These are phyloP conservation scores for Plasmodium malariae DNA, from an alignment of 169 alveolate genomes.

Conservation along the genomic window DNA sequence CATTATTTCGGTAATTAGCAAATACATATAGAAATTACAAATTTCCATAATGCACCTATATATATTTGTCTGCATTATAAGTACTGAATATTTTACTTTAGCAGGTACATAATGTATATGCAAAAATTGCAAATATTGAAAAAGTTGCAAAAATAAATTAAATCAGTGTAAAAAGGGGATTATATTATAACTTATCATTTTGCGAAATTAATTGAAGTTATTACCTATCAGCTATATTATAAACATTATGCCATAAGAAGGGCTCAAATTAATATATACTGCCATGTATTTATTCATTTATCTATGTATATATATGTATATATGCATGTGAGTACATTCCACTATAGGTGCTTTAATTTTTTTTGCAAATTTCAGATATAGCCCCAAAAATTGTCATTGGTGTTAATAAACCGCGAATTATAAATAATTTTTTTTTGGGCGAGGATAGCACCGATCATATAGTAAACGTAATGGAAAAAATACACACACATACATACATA, in stretches of 20 bases:
- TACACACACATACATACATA: neutral
- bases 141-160: no score
- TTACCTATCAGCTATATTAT: no score
- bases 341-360: neutral
- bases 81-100: constrained; percentile 2
- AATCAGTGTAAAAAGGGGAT: no score
- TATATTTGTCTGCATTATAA: neutral
- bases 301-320: no score
- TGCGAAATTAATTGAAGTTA: no score
- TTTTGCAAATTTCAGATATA: neutral
- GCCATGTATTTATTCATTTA: neutral
- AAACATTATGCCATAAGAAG: neutral
- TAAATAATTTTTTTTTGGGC: neutral
- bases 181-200: no score
- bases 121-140: no score
- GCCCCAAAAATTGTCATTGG: constrained; percentile 34
- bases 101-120: neutral
- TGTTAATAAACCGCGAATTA: constrained; percentile 25
- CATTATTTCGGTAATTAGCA: neutral
- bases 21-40: neutral
- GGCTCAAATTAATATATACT: neutral
- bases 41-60: constrained; percentile 8
- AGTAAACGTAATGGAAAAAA: constrained; percentile 7
- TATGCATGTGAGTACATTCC: no score
- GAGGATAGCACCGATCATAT: constrained; percentile 6